Evolutionary conservation across 192 early-diverging fungal genomes (phyloP), one percentile per base, ranked within the genome.

Genomic region (Thoreauomyces humboldtii): DNA sequence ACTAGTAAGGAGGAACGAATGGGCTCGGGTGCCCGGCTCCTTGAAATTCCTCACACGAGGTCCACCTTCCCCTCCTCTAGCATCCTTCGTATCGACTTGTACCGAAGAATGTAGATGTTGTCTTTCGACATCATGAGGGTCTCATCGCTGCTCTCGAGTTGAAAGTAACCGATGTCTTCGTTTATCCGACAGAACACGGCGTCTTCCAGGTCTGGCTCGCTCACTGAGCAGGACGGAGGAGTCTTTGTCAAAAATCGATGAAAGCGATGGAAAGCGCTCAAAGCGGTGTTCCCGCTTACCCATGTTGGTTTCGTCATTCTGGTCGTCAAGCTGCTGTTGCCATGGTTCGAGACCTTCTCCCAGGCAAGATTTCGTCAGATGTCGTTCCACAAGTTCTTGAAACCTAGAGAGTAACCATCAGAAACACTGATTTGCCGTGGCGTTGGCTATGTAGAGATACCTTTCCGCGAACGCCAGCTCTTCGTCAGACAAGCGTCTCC

Each of bases 131-230:
- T 57, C 0, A 56, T 43, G 37, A 77, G 54, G 9, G 65, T 68
- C 25, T 81, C 74, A 31, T 61, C 66, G 31, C 68, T 52, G 50
- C 50, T 52, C 27, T 52, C 76, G 22, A 84, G 50, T 46, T 84
- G 78, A 44, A 77, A 77, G 7, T 69, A 68, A 22, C 86, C 87
- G 38, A 86, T 69, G 7, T 80, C 73, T 22, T 73, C 69, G 19
- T 73, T 31, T 3, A 83, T 72, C 7, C 82, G 71, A 36, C 78
- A 80, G 64, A 89, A 81, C 0, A 89, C 85, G 7, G 86, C 82
- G 47, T 83, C 76, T 31, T 87, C 78, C 25, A 88, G 55, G 29
- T 82, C 74, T 0, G 88, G 85, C 45, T 14, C 44, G 35, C 45
- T 61, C 21, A 69, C 76, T 74, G 9, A 35, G 24, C n/a, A n/a